These are phyloP conservation scores for Tylopilus sp. DNA, from an alignment of 768 basidiomycete species.

Conservation along the genomic window DNA sequence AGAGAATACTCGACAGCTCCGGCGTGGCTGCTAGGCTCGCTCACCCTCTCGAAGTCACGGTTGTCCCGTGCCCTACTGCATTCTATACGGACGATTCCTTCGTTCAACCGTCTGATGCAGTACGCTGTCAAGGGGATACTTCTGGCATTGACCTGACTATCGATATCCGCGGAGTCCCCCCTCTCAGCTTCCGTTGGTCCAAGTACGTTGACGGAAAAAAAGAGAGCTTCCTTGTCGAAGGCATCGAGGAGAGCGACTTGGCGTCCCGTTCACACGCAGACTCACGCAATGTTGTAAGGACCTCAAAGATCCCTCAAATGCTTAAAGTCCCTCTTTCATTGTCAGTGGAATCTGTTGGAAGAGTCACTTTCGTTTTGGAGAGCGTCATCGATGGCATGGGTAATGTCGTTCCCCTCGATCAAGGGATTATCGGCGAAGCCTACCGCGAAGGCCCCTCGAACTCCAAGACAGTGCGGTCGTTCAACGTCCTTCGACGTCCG, in stretches of 20 bases:
- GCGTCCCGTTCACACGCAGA: constrained; percentile 28
- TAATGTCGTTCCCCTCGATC: constrained; percentile 57
- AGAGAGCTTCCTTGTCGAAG: constrained; percentile 78
- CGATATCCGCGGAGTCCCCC: constrained; percentile 69
- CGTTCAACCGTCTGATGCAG: constrained; percentile 34
- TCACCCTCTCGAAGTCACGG: constrained; percentile 56
- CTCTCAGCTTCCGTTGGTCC: constrained; percentile 74
- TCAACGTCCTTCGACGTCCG: constrained; percentile 70
- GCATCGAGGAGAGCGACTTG: constrained; percentile 63
- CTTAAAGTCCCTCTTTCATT: constrained; percentile 68
- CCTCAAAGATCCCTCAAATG: constrained; percentile 43
- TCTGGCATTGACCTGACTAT: constrained; percentile 55
- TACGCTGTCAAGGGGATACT: constrained; percentile 71
- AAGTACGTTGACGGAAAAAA: constrained; percentile 61
- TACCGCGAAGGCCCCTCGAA: constrained; percentile 31
- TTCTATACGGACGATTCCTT: constrained; percentile 50
- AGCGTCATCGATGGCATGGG: constrained; percentile 81
- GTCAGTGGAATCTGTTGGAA: constrained; percentile 59
- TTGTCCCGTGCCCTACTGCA: constrained; percentile 82
- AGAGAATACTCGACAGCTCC: constrained; percentile 66
- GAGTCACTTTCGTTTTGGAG: constrained; percentile 72
- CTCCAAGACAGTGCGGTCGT: constrained; percentile 52
- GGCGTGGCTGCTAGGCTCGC: constrained; percentile 73
- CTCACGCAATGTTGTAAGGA: constrained; percentile 20
- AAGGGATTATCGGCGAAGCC: constrained; percentile 25